A percentile compares a stretch with the other conserved stretches of the same genome.
phyloP scores from a whole-genome alignment of 148 eudicot species.

The Cornus kousa region DNA sequence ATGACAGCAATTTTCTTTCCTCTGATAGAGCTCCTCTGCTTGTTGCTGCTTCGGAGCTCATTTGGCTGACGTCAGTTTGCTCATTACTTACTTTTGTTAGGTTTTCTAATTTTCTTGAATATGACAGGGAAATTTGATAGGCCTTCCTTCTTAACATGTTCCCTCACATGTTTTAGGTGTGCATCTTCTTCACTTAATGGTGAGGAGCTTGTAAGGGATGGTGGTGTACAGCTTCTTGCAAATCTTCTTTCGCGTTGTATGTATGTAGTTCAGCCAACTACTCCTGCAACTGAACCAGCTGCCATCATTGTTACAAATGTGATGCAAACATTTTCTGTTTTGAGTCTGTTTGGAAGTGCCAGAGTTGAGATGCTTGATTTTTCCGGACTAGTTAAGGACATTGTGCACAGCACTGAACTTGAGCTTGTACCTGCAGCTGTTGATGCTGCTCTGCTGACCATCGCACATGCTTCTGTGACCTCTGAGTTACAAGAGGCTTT shows the following conservation, averaged over 20 bases:
- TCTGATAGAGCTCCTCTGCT: constrained; percentile 93
- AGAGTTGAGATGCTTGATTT: constrained; percentile 81
- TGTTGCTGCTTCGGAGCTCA: constrained; percentile 93
- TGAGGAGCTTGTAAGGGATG: constrained; percentile 99
- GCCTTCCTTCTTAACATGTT: constrained; percentile 15
- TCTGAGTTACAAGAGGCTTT: constrained; percentile 72
- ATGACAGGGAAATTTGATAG: not conserved
- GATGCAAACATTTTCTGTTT: constrained; percentile 76
- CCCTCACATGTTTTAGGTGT: constrained; percentile 48
- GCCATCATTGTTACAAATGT: constrained; percentile 84
- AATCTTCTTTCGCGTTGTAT: constrained; percentile 92
- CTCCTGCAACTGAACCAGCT: constrained; percentile 80
- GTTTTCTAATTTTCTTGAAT: not conserved
- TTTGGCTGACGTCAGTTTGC: constrained; percentile 82
- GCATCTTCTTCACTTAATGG: constrained; percentile 95
- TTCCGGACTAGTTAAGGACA: constrained; percentile 82
- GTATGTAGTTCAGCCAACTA: constrained; percentile 94
- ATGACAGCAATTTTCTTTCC: constrained; percentile 81
- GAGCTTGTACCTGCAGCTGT: constrained; percentile 87
- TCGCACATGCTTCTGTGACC: constrained; percentile 80
- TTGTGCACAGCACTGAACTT: constrained; percentile 95
- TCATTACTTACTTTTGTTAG: constrained; percentile 6
- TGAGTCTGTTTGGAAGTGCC: constrained; percentile 90
- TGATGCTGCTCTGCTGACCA: constrained; percentile 90
- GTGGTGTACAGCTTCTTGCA: constrained; percentile 90